Evolutionary conservation across 306 rosid species (phyloP).

Genomic region (Albizia julibrissin): DNA sequence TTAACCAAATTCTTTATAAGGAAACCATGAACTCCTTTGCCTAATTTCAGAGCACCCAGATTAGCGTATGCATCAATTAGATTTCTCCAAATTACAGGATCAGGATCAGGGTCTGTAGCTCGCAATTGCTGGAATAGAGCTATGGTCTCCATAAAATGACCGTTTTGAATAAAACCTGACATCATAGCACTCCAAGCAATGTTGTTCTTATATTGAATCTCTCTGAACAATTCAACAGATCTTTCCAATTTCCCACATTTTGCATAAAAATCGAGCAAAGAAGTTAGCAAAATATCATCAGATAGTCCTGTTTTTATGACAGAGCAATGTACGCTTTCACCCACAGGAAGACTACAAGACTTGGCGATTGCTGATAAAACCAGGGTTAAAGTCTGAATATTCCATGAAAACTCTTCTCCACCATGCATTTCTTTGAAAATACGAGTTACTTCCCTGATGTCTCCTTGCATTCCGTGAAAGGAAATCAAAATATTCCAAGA

Average conservation of each 20-base stretch:
- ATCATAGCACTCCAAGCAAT: constrained; percentile 59
- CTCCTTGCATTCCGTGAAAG: constrained; percentile 40
- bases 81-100: constrained; percentile 46
- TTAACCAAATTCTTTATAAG: constrained; percentile 37
- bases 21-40: constrained; percentile 49
- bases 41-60: constrained; percentile 56
- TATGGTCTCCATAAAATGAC: constrained; percentile 45
- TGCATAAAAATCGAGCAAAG: constrained; percentile 57
- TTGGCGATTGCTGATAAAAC: constrained; percentile 50
- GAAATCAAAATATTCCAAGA: constrained; percentile 54
- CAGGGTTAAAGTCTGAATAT: constrained; percentile 45
- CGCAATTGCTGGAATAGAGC: constrained; percentile 49
- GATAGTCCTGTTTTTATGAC: constrained; percentile 48
- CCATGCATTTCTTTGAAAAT: constrained; percentile 40
- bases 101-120: constrained; percentile 32
- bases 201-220: constrained; percentile 37
- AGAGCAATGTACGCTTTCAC: constrained; percentile 47
- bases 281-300: constrained; percentile 50
- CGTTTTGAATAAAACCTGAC: constrained; percentile 57
- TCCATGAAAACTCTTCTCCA: constrained; percentile 26
- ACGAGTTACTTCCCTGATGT: constrained; percentile 34
- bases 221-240: constrained; percentile 43
- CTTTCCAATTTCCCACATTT: constrained; percentile 46
- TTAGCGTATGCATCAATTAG: constrained; percentile 57
- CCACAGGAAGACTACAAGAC: constrained; percentile 41